A percentile compares a stretch with the other conserved stretches of the same genome.
phyloP scores from a whole-genome alignment of 306 rosid genomes.

The Gleditsia sinensis region DNA sequence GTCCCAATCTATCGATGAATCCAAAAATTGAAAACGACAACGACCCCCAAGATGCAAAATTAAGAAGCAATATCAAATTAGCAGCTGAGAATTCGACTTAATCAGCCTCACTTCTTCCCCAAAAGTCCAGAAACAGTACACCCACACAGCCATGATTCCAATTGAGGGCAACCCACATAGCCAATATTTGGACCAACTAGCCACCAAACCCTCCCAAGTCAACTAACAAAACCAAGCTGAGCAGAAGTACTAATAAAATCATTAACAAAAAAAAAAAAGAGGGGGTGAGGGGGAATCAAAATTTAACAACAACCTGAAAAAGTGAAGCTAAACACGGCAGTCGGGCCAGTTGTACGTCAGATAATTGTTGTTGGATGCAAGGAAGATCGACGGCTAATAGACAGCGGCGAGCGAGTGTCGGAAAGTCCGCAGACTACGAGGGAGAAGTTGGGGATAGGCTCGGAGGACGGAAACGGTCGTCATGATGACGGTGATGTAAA shows the following conservation, averaged over 20 bases:
- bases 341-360: constrained; percentile 25
- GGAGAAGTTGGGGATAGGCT: constrained; percentile 22
- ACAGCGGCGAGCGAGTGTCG: constrained; percentile 23
- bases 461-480: constrained; percentile 32
- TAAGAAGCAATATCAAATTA: constrained; percentile 29
- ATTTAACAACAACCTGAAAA: constrained; percentile 20
- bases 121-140: constrained; percentile 54
- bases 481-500: constrained; percentile 38
- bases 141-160: constrained; percentile 55
- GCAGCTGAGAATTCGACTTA: constrained; percentile 31
- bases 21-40: not conserved
- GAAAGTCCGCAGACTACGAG: constrained; percentile 37
- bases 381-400: constrained; percentile 29
- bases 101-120: constrained; percentile 55
- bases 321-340: not conserved
- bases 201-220: constrained; percentile 34
- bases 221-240: constrained; percentile 28
- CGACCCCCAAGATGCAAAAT: constrained; percentile 1
- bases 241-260: constrained; percentile 10
- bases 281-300: not conserved
- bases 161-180: constrained; percentile 55
- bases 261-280: not conserved
- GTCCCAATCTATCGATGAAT: constrained; percentile 13
- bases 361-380: not conserved
- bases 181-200: constrained; percentile 28